Conservation (phyloP, 2,329 filamentous ascomycete genomes). For the Paraconiothyrium sp. region DNA sequence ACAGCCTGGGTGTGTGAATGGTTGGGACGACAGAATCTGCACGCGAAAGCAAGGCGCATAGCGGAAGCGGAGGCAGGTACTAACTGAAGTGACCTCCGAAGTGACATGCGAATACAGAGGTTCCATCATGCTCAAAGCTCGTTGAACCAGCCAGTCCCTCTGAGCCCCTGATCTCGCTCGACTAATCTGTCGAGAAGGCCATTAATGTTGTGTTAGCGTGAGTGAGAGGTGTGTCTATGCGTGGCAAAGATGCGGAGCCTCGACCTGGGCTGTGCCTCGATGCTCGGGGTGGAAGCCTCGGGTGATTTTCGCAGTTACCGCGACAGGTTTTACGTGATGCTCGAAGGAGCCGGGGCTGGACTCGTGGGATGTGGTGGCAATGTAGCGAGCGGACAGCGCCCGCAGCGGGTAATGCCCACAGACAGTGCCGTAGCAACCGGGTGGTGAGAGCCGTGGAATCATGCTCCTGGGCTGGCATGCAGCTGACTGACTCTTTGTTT, state of each 20-base stretch:
- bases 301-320: not conserved
- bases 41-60: too few species aligned
- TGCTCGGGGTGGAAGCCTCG: not conserved
- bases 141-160: not conserved
- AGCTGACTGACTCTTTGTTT: not conserved
- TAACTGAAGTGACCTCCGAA: too few species aligned
- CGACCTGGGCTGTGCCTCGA: not conserved
- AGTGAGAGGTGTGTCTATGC: not conserved
- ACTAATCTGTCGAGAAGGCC: not conserved
- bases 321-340: constrained; percentile 3
- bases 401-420: not conserved
- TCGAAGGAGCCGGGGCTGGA: not conserved
- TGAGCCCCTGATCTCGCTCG: not conserved
- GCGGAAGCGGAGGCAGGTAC: too few species aligned
- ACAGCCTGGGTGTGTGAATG: too few species aligned
- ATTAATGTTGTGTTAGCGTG: not conserved
- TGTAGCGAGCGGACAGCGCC: not conserved
- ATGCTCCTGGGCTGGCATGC: not conserved
- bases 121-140: not conserved
- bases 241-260: not conserved
- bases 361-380: constrained; percentile 10
- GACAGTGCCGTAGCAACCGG: not conserved
- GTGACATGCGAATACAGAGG: too few species aligned
- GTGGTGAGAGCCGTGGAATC: not conserved
- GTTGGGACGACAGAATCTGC: too few species aligned